Evolutionary conservation across 805 yeast species (phyloP).

Genomic region (Kodamaea nitidulidarum): DNA sequence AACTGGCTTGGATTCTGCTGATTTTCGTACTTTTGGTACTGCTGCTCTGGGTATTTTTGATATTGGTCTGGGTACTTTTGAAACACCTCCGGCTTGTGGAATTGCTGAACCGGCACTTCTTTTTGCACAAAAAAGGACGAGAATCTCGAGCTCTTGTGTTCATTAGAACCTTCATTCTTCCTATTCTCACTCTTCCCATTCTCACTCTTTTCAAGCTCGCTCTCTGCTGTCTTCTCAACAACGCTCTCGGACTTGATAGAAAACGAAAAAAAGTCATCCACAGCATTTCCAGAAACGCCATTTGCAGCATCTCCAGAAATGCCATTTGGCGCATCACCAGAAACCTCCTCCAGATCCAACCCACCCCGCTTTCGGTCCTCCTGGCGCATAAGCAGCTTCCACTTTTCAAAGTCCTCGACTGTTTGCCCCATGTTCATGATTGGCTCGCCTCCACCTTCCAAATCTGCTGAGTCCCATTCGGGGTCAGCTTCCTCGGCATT

Average conservation of each 20-base stretch:
- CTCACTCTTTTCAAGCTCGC: no score
- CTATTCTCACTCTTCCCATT: conserved; percentile 1
- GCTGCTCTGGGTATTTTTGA: no score
- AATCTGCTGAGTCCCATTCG: conserved; percentile 36
- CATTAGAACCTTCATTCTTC: conserved; percentile 8
- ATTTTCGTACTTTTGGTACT: no score
- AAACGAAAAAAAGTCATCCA: conserved; percentile 42
- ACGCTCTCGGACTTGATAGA: conserved; percentile 28
- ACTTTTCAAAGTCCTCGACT: conserved; percentile 54
- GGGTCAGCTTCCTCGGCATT: conserved; percentile 33
- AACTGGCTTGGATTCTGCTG: no score
- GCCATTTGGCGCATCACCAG: no score
- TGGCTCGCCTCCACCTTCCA: conserved; percentile 10
- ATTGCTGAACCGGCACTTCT: no score
- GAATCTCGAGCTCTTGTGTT: conserved; percentile 31
- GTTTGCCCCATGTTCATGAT: conserved; percentile 45
- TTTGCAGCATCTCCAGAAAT: no score
- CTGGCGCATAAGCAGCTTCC: conserved; percentile 52
- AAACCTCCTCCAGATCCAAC: no score
- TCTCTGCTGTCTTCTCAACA: conserved; percentile 3
- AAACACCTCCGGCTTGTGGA: no score
- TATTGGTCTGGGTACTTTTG: no score
- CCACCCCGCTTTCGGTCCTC: conserved; percentile 40
- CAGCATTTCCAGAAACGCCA: conserved; percentile 36
- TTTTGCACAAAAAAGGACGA: conserved; percentile 36